These are phyloP conservation scores for Lolium perenne DNA, from an alignment of 176 grass and related monocot species.

Conservation along the genomic window DNA sequence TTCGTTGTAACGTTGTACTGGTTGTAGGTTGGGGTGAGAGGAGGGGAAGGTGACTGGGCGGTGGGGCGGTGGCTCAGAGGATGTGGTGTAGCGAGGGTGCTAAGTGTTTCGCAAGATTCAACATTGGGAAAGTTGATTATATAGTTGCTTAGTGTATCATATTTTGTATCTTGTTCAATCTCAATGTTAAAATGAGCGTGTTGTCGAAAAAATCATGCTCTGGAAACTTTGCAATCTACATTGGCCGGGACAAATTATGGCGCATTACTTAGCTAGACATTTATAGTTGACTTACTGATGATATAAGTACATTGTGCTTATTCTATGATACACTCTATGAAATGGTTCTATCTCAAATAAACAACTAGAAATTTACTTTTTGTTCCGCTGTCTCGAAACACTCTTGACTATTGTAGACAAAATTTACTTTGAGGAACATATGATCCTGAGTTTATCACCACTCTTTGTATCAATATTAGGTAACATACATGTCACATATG, in stretches of 20 bases:
- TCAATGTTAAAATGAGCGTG: not conserved
- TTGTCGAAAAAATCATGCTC: not conserved
- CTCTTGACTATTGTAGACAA: not conserved
- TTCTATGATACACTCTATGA: not conserved
- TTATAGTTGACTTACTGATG: conserved; percentile 11
- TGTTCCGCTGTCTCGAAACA: not conserved
- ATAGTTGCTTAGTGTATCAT: not conserved
- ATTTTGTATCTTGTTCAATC: not conserved
- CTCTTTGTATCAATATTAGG: not conserved
- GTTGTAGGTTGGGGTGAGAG: not conserved
- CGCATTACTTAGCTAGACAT: not conserved
- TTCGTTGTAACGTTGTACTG: not conserved
- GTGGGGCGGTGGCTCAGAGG: not conserved
- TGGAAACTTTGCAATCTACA: not conserved
- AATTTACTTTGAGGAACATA: not conserved
- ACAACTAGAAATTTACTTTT: not conserved
- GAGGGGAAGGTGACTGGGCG: not conserved
- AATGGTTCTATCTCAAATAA: not conserved
- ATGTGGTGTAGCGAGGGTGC: not conserved
- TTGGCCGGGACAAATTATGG: not conserved
- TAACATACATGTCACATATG: not conserved
- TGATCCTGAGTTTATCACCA: not conserved
- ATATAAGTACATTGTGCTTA: not conserved
- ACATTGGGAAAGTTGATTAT: not conserved
- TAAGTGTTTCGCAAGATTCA: not conserved